Base-by-base conservation (phyloP, 495 filamentous ascomycete genomes). In the Hyaloscypha variabilis region DNA sequence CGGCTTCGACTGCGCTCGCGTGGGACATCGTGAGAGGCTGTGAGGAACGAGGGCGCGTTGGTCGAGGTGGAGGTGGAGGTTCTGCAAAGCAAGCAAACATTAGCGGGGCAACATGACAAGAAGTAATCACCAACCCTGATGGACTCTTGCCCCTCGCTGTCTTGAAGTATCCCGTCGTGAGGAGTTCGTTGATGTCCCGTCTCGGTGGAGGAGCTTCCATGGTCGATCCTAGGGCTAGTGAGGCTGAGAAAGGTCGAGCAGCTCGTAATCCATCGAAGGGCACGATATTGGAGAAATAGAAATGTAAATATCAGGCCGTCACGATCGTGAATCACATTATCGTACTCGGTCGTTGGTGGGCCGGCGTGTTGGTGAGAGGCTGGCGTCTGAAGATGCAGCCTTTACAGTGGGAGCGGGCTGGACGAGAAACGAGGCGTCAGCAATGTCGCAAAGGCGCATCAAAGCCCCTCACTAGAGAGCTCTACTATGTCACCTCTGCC, bases 171-270 rank as follows among this genome's bases (percentile, higher is more conserved):
- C 71, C 71, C 1, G 58, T 68, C 2, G 63, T 57, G 2, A 73
- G 63, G 2, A 73, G 66, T 58, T 71, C 71, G 30, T 73, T 68
- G 36, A 73, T 69, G 58, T 73, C 69, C 8, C 63, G 62, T 59
- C 63, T 54, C 60, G 50, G 42, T 56, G 59, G n/a, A 29, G 65
- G 58, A 13, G 42, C 63, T 31, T 71, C 69, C 69, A 71, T 71
- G 62, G 19, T 67, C 39, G 46, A 58, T 55, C 42, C 50, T n/a
- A 5, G 36, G 21, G 6, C 39, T 28, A 29, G 26, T 39, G 8
- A 54, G 21, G 23, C 51, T 54, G 21, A 23, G 21, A 54, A 25
- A 28, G 23, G 19, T 54, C n/a, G 25, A 25, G 25, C 6, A 28
- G 25, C 25, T 24, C 51, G 25, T 23, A 8, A 23, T 10, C 51